Evolutionary conservation across 768 basidiomycete genomes (phyloP).

Genomic region (Tylopilus cervinicoccineus): DNA sequence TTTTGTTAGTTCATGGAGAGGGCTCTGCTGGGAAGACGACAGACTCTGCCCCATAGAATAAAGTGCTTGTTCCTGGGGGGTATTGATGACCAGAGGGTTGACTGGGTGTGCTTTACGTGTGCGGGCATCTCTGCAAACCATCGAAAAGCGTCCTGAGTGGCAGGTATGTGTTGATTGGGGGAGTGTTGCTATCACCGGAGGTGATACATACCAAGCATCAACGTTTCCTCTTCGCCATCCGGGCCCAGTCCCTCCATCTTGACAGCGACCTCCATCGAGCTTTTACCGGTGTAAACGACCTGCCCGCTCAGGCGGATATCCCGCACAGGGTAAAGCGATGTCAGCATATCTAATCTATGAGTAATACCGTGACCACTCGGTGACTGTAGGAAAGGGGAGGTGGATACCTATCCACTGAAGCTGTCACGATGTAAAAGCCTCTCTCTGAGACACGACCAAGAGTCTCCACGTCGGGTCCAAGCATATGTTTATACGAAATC

Average conservation of each 20-base stretch:
- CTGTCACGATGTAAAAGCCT: constrained; percentile 82
- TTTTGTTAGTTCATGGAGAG: background rate
- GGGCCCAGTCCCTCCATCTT: constrained; percentile 67
- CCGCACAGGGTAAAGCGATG: constrained; percentile 51
- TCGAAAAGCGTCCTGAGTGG: constrained; percentile 75
- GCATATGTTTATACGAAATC: constrained; percentile 79
- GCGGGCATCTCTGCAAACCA: constrained; percentile 75
- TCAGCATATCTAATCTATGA: constrained; percentile 62
- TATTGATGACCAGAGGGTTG: constrained; percentile 55
- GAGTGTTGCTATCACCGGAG: constrained; percentile 1
- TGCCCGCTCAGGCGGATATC: constrained; percentile 77
- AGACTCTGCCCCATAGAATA: constrained; percentile 65
- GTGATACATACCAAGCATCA: constrained; percentile 50
- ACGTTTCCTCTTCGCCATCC: constrained; percentile 52
- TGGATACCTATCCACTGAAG: constrained; percentile 67
- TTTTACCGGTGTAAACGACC: constrained; percentile 72
- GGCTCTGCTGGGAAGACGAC: constrained; percentile 11
- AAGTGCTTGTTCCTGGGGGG: constrained; percentile 59
- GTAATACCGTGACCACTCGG: background rate
- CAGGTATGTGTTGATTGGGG: background rate
- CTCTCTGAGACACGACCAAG: constrained; percentile 53
- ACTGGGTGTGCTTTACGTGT: constrained; percentile 64
- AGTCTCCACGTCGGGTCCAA: constrained; percentile 57
- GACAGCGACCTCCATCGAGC: constrained; percentile 83
- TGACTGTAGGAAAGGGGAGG: background rate